A percentile compares a stretch with the other conserved stretches of the same genome.
Conservation (phyloP, 2,329 filamentous ascomycete species). For the Aspergillus japonicus region DNA sequence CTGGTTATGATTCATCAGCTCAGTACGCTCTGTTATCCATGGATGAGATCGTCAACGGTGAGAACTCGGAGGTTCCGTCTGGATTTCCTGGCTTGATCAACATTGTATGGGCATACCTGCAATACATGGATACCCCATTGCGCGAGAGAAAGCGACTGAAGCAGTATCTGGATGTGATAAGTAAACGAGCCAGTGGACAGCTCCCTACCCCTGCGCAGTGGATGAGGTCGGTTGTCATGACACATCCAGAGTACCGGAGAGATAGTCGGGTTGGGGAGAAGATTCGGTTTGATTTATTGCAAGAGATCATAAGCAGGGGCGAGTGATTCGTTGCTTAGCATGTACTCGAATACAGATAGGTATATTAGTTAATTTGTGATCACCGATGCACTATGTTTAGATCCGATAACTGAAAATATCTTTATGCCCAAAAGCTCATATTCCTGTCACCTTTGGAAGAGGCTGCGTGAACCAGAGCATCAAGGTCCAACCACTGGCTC, state of each 20-base stretch:
- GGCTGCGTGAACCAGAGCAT: too few species aligned
- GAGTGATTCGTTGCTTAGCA: not conserved
- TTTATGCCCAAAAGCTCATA: too few species aligned
- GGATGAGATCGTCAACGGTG: slow-evolving; percentile 18
- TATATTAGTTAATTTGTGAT: too few species aligned
- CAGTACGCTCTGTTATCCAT: slow-evolving; percentile 9
- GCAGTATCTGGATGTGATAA: slow-evolving; percentile 14
- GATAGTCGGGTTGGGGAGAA: slow-evolving; percentile 16
- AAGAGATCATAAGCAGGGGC: slow-evolving; percentile 1
- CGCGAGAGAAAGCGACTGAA: slow-evolving; percentile 5
- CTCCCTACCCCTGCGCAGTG: slow-evolving; percentile 16
- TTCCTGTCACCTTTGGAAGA: too few species aligned
- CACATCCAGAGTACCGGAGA: slow-evolving; percentile 13
- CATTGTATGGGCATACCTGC: slow-evolving; percentile 14
- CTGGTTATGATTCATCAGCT: not conserved
- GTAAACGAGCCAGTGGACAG: slow-evolving; percentile 13
- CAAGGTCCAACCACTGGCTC: too few species aligned
- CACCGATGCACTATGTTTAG: too few species aligned
- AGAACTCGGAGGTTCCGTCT: not conserved
- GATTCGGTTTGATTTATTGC: slow-evolving; percentile 18
- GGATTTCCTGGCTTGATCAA: slow-evolving; percentile 14
- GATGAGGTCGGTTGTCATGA: slow-evolving; percentile 16
- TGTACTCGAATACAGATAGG: not conserved
- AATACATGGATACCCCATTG: slow-evolving; percentile 4
- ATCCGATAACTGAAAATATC: too few species aligned